Evolutionary conservation across 192 early-diverging fungal species (phyloP), one percentile per base, ranked within the genome.

Genomic region (Backusella sp.): DNA sequence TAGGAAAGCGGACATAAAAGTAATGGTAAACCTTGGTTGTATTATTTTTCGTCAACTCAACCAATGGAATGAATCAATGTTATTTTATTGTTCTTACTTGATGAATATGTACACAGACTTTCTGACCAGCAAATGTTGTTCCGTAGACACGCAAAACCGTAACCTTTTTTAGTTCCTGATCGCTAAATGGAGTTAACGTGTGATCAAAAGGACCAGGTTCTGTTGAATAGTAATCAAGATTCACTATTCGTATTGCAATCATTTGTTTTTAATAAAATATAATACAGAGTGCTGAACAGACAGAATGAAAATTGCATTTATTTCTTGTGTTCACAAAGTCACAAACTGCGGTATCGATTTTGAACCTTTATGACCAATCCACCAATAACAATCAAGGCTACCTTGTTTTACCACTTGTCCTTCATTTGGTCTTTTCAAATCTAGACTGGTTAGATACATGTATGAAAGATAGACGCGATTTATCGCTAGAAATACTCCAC

Each of bases 71-170:
- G 34, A 42, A 76, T 78, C 82, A 26, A 44, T 17, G 42, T 68
- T 59, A 30, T 56, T 41, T 66, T 44, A 21, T 44, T 56, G 44
- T 41, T 21, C 32, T 77, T 79, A 93, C 92, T 79, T 92, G 88
- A 70, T 98, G 96, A 12, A 98, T 77, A 78, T 96, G 95, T n/a
- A 96, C 59, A 80, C 93, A 93, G 17, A 86, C 85, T 74, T 91
- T 89, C 84, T 96, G 94, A 0, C 91, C 91, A 37, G 73, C 80
- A 35, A 75, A 79, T 4, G 93, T 93, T 0, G 90, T 78, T 2
- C 95, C 95, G 81, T 92, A 98, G n/a, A 96, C 84, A 11, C 96
- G 86, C 67, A 98, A 77, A 6, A 94, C 86, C n/a, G 92, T 91
- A 9, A 93, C 92, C 42, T 84, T 84, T 11, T 77, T 46, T 39